Percentiles rank a stretch among this genome's conserved stretches.
Conservation (phyloP, 2,329 filamentous ascomycete species). For the Cladosporium oxysporum region DNA sequence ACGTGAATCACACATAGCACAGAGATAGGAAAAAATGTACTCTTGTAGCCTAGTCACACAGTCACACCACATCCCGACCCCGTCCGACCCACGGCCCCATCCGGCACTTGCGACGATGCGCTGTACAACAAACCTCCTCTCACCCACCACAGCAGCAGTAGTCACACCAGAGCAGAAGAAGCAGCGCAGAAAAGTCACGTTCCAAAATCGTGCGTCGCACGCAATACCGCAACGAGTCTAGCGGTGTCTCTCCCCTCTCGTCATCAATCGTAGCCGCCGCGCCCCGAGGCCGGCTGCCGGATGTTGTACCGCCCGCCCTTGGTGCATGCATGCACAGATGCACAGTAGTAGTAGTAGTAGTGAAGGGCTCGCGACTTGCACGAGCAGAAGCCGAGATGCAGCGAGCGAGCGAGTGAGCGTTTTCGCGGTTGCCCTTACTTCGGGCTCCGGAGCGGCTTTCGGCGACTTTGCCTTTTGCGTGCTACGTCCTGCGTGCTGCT, state of each 20-base stretch:
- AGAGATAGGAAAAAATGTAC: neutral
- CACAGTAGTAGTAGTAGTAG: too few species aligned
- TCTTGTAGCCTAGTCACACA: neutral
- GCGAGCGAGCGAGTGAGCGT: neutral
- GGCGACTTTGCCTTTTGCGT: conserved; percentile 10
- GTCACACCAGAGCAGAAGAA: neutral
- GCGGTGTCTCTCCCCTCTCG: neutral
- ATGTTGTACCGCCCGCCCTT: neutral
- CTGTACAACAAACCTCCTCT: neutral
- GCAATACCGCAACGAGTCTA: neutral
- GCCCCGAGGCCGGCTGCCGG: neutral
- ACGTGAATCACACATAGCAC: neutral
- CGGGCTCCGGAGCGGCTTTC: neutral
- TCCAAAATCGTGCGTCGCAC: neutral
- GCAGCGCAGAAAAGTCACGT: neutral
- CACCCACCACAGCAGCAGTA: neutral
- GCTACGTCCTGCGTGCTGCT: neutral
- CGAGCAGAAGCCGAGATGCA: conserved; percentile 3
- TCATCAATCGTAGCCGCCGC: neutral
- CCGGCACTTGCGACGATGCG: conserved; percentile 3
- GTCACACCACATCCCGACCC: conserved; percentile 3
- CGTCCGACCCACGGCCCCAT: conserved; percentile 1
- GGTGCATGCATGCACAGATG: too few species aligned
- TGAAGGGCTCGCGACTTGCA: neutral
- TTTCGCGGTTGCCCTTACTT: neutral